These are phyloP conservation scores for Protea cynaroides DNA, from an alignment of 164 flowering plant genomes.

Conservation along the genomic window DNA sequence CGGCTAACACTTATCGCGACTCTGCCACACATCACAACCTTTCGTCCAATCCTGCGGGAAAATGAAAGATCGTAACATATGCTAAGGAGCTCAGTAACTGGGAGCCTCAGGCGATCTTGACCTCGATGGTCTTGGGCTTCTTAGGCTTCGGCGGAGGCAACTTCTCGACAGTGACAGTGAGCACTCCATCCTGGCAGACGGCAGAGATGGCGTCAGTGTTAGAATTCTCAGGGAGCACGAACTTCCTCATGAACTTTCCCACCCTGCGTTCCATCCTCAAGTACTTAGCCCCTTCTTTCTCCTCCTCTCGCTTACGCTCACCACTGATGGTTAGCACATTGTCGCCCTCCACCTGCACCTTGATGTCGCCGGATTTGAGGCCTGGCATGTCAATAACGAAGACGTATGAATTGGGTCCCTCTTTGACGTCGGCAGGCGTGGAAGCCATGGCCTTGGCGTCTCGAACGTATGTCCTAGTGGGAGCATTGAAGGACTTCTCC, in stretches of 20 bases:
- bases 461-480: slow-evolving; percentile 15
- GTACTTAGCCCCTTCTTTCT: slow-evolving; percentile 17
- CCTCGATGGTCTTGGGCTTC: slow-evolving; percentile 24
- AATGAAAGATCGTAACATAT: too few relatives aligned
- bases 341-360: slow-evolving; percentile 30
- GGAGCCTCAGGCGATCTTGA: slow-evolving; percentile 9
- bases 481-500: slow-evolving; percentile 12
- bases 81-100: too few relatives aligned
- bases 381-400: slow-evolving; percentile 38
- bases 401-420: slow-evolving; percentile 19
- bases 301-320: slow-evolving; percentile 19
- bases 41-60: too few relatives aligned
- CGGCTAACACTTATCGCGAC: too few relatives aligned
- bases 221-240: slow-evolving; percentile 12
- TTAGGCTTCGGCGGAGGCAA: slow-evolving; percentile 23
- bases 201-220: slow-evolving; percentile 15
- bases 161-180: slow-evolving; percentile 22
- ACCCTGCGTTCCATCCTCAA: slow-evolving; percentile 16
- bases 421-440: slow-evolving; percentile 25
- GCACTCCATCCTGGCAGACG: slow-evolving; percentile 19
- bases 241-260: slow-evolving; percentile 18
- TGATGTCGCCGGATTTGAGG: slow-evolving; percentile 23
- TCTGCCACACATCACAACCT: too few relatives aligned
- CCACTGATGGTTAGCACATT: slow-evolving; percentile 18
- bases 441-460: slow-evolving; percentile 26